Evolutionary conservation across 106 monocot species (phyloP), one percentile per base, ranked within the genome.

Genomic region (Acanthochlamys bracteata): DNA sequence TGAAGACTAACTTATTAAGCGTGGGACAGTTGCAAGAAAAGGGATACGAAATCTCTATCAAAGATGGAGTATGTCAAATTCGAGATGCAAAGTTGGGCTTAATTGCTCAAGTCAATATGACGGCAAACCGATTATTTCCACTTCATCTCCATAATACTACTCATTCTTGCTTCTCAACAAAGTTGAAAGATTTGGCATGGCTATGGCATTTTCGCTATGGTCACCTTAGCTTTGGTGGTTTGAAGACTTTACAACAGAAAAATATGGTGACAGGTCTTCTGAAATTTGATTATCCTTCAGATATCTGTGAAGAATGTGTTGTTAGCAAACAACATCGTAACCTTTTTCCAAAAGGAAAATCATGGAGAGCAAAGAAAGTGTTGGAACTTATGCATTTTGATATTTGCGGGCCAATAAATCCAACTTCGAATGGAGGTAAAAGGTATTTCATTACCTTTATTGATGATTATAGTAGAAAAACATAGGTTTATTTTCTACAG

Each of bases 281-380:
- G 24, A 55, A 68, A 24, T 42, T 75, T 45, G 7, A 23, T 26
- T 19, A 24, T 41, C 60, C 57, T 26, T 63, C 49, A 10, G 0
- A 69, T 56, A 55, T 68, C 3, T 75, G 61, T 68, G 75, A 70
- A 61, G 70, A 70, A 61, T 70, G 59, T 60, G 25, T 51, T 52
- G 27, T 61, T 24, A 19, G 53, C n/a, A 75, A 75, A 45, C 62
- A 69, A 75, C 67, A 68, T 45, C 24, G 55, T 55, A 16, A 15
- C 53, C 60, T 43, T 24, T 75, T 75, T 26, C 60, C 41, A 20
- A 10, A 68, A 54, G 67, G 67, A 26, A 68, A 68, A 33, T 53
- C 75, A 43, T 45, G 26, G 61, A 61, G 75, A 75, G 75, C 61
- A 26, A 42, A 62, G 33, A 16, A 45, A 3, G 55, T 10, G 4